Base-by-base conservation (phyloP, 1,139 yeast genomes). In the Yamadazyma diospyri region DNA sequence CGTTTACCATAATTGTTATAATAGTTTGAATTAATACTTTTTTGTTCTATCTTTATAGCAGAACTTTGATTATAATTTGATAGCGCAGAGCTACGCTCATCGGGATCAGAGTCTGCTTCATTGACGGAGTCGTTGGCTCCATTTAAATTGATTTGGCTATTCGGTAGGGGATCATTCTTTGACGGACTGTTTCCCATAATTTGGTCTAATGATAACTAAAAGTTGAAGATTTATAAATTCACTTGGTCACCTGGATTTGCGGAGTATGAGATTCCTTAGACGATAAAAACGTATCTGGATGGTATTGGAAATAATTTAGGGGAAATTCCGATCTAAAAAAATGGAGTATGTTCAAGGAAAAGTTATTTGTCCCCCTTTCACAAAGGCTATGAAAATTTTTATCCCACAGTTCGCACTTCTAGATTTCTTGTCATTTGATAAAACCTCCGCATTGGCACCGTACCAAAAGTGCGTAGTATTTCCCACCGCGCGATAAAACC, bases 121-220 rank as follows among this genome's bases (percentile, higher is more conserved):
- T 48, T 44, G 35, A 55, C 47, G 34, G 32, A 19, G 21, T 37
- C 39, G 30, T 28, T 33, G 33, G 29, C 23, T 24, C 51, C 34
- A 33, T 35, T 40, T 19, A 30, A 40, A 34, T 36, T 40, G 46
- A 35, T 37, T 37, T 37, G 40, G 50, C 47, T 51, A 49, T 55
- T 66, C 72, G 75, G 69, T 57, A 70, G 70, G 54, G 74, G 67
- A 47, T 66, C 75, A 60, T 69, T 60, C 56, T 70, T 68, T 35
- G 78, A 71, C 59, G 79, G 79, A 70, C 76, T 72, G 57, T 72
- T 74, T 62, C 81, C 80, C 81, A 75, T 75, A 19, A 4, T 15
- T 20, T 27, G 25, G 6, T 18, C 6, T n/a, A n/a, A n/a, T n/a
- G n/a, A n/a, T n/a, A n/a, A n/a, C n/a, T n/a, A n/a, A n/a, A n/a